These are phyloP conservation scores for Pyricularia sp. DNA, from an alignment of 2,329 filamentous ascomycete genomes.

Conservation along the genomic window DNA sequence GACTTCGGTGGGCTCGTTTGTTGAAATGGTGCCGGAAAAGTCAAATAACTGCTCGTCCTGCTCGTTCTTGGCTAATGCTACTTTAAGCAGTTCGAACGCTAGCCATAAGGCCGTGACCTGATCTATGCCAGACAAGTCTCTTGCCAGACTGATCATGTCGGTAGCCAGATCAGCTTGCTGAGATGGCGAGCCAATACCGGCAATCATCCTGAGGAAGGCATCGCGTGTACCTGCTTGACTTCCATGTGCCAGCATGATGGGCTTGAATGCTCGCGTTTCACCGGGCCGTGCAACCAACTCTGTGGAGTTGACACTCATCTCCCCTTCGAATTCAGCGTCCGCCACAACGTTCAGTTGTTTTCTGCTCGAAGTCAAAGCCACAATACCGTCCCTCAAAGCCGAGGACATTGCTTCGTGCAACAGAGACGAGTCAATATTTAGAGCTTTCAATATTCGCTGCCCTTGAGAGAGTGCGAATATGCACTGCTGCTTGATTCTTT, in stretches of 20 bases:
- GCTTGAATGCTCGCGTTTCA: conserved; percentile 36
- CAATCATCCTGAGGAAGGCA: conserved; percentile 49
- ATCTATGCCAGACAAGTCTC: conserved; percentile 45
- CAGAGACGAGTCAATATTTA: conserved; percentile 55
- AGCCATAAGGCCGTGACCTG: conserved; percentile 74
- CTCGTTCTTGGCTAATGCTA: conserved; percentile 37
- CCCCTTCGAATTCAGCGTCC: conserved; percentile 21
- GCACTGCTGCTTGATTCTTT: conserved; percentile 61
- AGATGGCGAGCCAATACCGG: conserved; percentile 44
- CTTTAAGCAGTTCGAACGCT: conserved; percentile 60
- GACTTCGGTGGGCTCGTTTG: conserved; percentile 29
- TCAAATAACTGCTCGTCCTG: conserved; percentile 61
- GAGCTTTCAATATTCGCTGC: conserved; percentile 53
- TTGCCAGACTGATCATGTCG: conserved; percentile 55
- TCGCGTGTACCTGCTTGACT: conserved; percentile 54
- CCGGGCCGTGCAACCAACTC: conserved; percentile 15
- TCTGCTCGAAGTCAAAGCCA: conserved; percentile 20
- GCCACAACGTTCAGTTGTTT: neutral
- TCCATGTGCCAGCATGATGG: conserved; percentile 53
- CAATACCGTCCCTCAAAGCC: conserved; percentile 67
- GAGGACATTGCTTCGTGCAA: conserved; percentile 58
- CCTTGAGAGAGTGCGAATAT: conserved; percentile 71
- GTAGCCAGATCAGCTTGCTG: conserved; percentile 51
- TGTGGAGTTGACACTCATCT: conserved; percentile 19
- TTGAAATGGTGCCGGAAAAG: conserved; percentile 26